Base-by-base conservation (phyloP, 2,329 filamentous ascomycete genomes). In the Aspergillus pseudoglaucus region DNA sequence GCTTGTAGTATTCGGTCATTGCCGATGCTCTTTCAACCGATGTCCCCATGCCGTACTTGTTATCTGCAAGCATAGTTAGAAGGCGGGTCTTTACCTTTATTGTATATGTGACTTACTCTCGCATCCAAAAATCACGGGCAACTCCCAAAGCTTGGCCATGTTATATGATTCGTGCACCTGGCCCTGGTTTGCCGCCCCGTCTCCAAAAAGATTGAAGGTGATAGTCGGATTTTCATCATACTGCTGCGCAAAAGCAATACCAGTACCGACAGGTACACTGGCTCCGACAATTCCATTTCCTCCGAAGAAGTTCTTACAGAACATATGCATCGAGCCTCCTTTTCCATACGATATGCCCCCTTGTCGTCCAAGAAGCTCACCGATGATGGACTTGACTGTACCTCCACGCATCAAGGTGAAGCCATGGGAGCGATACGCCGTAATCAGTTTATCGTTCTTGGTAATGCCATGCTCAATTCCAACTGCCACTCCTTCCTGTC, bases 271-370 rank as follows among this genome's bases (percentile, higher is more conserved):
- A 48, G 91, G 91, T 41, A 97, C 91, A 77, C 96, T 90, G 53
- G 91, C 91, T 71, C 91, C 91, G 61, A 97, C 91, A 59, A 97
- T 97, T 73, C 91, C 91, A 75, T 97, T 97, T 59, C 91, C 91
- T 60, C 91, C 91, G 71, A 91, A 97, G 80, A 97, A 97, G 54
- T 87, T 87, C 72, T 90, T 89, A 61, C 88, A 76, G 76, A 96
- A 97, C 91, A 97, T 97, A 79, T 97, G 91, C 91, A 97, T 97
- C 53, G 90, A 95, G 53, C 91, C 91, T 69, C 91, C 91, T 81
- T 96, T 96, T 70, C 91, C 91, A 75, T 93, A 94, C 49, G 91
- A 86, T 64, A 97, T 95, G 73, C 91, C 91, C 70, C 91, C 88
- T 69, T 90, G 84, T 63, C 90, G 86, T 63, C 91, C 91, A 47